Conservation (phyloP, 495 filamentous ascomycete genomes). For the Chaetomium fimeti region DNA sequence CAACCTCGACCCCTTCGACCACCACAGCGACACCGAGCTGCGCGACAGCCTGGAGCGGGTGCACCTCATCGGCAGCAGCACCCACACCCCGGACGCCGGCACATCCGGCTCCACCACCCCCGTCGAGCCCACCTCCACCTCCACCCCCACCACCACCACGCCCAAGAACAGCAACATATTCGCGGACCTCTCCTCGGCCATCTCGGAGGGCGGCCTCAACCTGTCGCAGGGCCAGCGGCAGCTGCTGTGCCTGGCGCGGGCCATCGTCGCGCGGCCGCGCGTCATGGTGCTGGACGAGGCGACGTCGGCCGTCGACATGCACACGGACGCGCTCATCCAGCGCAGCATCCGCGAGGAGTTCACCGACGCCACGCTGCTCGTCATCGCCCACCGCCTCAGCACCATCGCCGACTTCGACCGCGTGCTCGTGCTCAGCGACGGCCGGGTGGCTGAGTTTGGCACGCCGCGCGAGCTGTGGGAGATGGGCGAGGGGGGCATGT, state of each 20-base stretch:
- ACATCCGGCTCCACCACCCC: conserved; percentile 32
- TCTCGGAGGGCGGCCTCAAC: conserved; percentile 75
- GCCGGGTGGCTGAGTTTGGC: conserved; percentile 71
- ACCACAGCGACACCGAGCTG: conserved; percentile 69
- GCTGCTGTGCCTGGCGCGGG: conserved; percentile 82
- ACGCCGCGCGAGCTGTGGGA: conserved; percentile 65
- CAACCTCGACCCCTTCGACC: conserved; percentile 79
- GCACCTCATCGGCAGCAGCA: conserved; percentile 55
- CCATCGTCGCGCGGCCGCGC: conserved; percentile 74
- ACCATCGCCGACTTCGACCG: conserved; percentile 85
- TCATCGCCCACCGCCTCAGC: conserved; percentile 83
- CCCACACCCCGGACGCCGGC: conserved; percentile 33
- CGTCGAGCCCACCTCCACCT: conserved; percentile 29
- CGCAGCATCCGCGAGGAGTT: conserved; percentile 79
- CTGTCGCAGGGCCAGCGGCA: conserved; percentile 87
- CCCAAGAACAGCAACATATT: conserved; percentile 63
- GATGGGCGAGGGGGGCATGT: conserved; percentile 54
- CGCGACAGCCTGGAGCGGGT: conserved; percentile 73
- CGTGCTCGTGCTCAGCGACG: conserved; percentile 78
- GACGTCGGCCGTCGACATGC: conserved; percentile 84
- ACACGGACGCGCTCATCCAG: conserved; percentile 80
- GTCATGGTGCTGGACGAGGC: conserved; percentile 92
- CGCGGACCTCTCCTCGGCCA: conserved; percentile 56
- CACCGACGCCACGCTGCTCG: conserved; percentile 70
- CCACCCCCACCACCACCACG: conserved; percentile 28